Conservation (phyloP, 495 filamentous ascomycete species). For the Penicillium arizonense region DNA sequence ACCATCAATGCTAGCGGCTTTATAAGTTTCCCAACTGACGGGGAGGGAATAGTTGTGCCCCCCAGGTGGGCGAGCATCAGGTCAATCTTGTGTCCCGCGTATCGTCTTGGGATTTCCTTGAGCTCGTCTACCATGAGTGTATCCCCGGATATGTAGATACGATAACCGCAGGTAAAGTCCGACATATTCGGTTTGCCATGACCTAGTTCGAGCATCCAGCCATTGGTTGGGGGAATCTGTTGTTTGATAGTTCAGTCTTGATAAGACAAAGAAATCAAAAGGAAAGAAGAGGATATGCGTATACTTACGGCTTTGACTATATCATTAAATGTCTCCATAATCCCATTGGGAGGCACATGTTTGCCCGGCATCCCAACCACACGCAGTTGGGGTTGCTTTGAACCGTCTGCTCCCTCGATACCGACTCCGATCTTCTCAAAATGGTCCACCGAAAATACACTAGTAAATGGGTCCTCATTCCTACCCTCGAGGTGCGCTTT, state of each 20-base stretch:
- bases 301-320: conserved; percentile 50
- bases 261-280: too few species aligned
- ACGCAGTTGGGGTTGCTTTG: conserved; percentile 39
- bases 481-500: conserved; percentile 46
- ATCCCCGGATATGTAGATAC: conserved; percentile 73
- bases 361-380: conserved; percentile 71
- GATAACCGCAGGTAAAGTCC: conserved; percentile 49
- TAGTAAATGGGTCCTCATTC: conserved; percentile 49
- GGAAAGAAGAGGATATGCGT: not conserved
- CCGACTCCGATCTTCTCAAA: conserved; percentile 55
- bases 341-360: conserved; percentile 56
- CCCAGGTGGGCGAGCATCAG: conserved; percentile 71
- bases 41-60: conserved; percentile 62
- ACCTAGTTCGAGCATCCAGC: conserved; percentile 70
- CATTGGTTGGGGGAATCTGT: conserved; percentile 66
- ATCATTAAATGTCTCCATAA: conserved; percentile 37
- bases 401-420: conserved; percentile 20
- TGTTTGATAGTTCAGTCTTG: not conserved
- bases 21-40: conserved; percentile 28
- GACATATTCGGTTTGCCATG: conserved; percentile 22
- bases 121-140: conserved; percentile 65
- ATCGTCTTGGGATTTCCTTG: conserved; percentile 54
- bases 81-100: conserved; percentile 53
- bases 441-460: conserved; percentile 52
- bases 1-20: conserved; percentile 59